Evolutionary conservation across 2,329 filamentous ascomycete genomes (phyloP).

Genomic region (Clonostachys chloroleuca): DNA sequence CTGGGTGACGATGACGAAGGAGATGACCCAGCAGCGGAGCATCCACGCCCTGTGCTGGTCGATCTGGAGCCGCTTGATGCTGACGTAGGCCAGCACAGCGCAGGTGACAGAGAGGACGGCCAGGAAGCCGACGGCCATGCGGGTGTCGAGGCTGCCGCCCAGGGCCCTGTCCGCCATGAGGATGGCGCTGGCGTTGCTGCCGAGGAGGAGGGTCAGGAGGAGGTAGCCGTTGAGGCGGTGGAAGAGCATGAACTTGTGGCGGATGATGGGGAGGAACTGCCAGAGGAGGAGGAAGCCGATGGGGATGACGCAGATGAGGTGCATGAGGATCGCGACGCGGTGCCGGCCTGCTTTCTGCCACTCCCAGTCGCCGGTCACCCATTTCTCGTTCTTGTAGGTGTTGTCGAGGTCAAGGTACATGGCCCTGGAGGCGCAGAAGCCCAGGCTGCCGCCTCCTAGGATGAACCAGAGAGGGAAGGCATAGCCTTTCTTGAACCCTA

Average conservation of each 20-base stretch:
- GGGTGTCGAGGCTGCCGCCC: slow-evolving; percentile 44
- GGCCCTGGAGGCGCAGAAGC: slow-evolving; percentile 42
- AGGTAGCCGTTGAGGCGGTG: slow-evolving; percentile 56
- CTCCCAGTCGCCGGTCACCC: slow-evolving; percentile 23
- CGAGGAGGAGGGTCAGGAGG: neutral
- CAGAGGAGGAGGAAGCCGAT: slow-evolving; percentile 32
- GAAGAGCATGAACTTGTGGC: slow-evolving; percentile 40
- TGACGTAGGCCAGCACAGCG: slow-evolving; percentile 39
- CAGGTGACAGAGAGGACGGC: slow-evolving; percentile 37
- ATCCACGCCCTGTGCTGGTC: slow-evolving; percentile 59
- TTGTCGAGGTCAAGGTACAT: slow-evolving; percentile 39
- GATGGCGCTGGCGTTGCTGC: slow-evolving; percentile 28
- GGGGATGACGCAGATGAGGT: slow-evolving; percentile 36
- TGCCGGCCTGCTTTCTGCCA: slow-evolving; percentile 26
- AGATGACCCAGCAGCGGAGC: slow-evolving; percentile 44
- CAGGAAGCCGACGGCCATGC: slow-evolving; percentile 38
- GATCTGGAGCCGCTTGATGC: slow-evolving; percentile 53
- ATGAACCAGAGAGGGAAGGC: slow-evolving; percentile 52
- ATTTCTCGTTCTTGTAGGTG: slow-evolving; percentile 13
- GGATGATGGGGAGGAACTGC: slow-evolving; percentile 40
- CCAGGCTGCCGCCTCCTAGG: slow-evolving; percentile 32
- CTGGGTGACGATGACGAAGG: slow-evolving; percentile 1
- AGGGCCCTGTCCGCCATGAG: slow-evolving; percentile 47
- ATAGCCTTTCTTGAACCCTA: slow-evolving; percentile 54
- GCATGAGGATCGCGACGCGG: slow-evolving; percentile 33